These are phyloP conservation scores for Sporothrix protearum DNA, from an alignment of 2,329 filamentous ascomycete genomes.

Conservation along the genomic window DNA sequence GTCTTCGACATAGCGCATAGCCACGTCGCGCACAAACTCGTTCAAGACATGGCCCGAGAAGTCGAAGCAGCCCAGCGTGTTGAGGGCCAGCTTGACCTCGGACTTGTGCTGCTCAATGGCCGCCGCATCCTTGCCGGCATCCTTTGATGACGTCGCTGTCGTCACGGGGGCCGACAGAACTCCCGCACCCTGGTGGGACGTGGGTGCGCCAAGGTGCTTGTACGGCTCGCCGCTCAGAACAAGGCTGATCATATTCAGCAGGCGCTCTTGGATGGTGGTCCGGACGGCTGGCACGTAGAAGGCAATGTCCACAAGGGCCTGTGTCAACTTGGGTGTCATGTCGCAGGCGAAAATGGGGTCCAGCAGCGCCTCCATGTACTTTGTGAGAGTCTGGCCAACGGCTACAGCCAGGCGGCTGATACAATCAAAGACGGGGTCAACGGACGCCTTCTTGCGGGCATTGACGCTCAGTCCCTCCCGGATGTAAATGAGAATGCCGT, in stretches of 20 bases:
- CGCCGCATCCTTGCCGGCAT: slow-evolving; percentile 71
- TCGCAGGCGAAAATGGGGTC: slow-evolving; percentile 97
- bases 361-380: slow-evolving; percentile 93
- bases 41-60: slow-evolving; percentile 91
- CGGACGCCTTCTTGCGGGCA: slow-evolving; percentile 61
- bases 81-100: slow-evolving; percentile 88
- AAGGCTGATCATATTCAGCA: slow-evolving; percentile 91
- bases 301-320: slow-evolving; percentile 96
- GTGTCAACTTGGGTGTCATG: slow-evolving; percentile 85
- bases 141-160: slow-evolving; percentile 61
- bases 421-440: slow-evolving; percentile 89
- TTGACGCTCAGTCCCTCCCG: slow-evolving; percentile 83
- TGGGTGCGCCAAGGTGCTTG: slow-evolving; percentile 84
- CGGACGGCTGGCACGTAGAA: slow-evolving; percentile 97
- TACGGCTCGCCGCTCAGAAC: slow-evolving; percentile 92
- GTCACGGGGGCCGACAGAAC: slow-evolving; percentile 14
- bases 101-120: slow-evolving; percentile 76
- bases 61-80: slow-evolving; percentile 96
- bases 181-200: slow-evolving; percentile 6
- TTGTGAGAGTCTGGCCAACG: slow-evolving; percentile 93
- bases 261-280: slow-evolving; percentile 83
- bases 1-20: slow-evolving; percentile 96
- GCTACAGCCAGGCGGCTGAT: slow-evolving; percentile 95
- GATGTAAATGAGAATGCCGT: slow-evolving; percentile 90
- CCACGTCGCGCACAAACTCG: slow-evolving; percentile 96